phyloP scores from a whole-genome alignment of 495 filamentous ascomycete genomes.

The Talaromyces stipitatus region DNA sequence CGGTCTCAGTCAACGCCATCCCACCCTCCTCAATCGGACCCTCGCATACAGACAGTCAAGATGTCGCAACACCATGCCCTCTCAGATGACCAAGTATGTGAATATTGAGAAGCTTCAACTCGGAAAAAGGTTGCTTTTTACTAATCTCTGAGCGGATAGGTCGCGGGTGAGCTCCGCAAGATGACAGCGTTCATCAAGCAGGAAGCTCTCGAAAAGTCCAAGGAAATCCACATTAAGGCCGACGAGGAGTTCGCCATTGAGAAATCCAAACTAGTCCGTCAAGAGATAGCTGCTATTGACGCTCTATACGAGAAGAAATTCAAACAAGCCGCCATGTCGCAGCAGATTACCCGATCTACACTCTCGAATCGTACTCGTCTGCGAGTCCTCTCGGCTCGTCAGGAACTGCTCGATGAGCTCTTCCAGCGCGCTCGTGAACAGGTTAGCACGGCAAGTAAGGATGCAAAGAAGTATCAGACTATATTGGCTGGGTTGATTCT shows the following conservation, averaged over 20 bases:
- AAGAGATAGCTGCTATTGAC: conserved; percentile 91
- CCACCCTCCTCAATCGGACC: neutral
- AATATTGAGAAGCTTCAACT: neutral
- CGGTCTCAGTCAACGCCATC: neutral
- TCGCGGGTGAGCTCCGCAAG: conserved; percentile 92
- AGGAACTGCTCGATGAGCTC: conserved; percentile 86
- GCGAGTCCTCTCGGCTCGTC: conserved; percentile 73
- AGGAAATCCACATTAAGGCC: conserved; percentile 94
- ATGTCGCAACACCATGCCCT: conserved; percentile 93
- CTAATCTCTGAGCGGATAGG: conserved; percentile 40
- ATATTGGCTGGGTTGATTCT: conserved; percentile 74
- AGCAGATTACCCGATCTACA: conserved; percentile 93
- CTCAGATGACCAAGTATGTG: conserved; percentile 87
- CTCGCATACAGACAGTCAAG: conserved; percentile 29
- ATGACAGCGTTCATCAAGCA: conserved; percentile 99
- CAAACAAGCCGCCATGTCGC: conserved; percentile 92
- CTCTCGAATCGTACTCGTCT: conserved; percentile 92
- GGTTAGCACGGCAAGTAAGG: conserved; percentile 52
- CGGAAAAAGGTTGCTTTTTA: neutral
- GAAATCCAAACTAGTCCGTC: conserved; percentile 94
- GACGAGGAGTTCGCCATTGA: conserved; percentile 98
- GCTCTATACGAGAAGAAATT: conserved; percentile 90
- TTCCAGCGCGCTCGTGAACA: conserved; percentile 70
- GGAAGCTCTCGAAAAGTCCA: conserved; percentile 93
- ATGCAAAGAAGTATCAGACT: conserved; percentile 63